Evolutionary conservation across 2,329 filamentous ascomycete species (phyloP).

Genomic region (Basipetospora chlamydospora): DNA sequence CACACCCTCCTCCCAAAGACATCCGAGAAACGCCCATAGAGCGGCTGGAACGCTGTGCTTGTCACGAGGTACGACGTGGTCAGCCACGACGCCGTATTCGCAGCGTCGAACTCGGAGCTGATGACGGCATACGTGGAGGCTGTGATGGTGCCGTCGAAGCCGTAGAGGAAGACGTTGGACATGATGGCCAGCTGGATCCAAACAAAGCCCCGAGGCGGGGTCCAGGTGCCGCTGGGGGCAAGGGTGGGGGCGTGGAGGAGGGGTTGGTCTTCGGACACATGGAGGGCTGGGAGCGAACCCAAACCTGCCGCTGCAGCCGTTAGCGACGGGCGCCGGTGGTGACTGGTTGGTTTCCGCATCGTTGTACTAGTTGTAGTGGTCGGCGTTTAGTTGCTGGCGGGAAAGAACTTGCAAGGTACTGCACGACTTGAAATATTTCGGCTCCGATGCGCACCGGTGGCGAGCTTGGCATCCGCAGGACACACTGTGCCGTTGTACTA

Average conservation of each 20-base stretch:
- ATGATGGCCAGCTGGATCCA: slow-evolving; percentile 49
- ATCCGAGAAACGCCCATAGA: slow-evolving; percentile 58
- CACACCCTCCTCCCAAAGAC: slow-evolving; percentile 49
- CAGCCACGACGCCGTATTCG: slow-evolving; percentile 61
- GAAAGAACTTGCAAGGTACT: no score
- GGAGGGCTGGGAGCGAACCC: no score
- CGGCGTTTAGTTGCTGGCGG: no score
- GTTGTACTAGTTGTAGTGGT: no score
- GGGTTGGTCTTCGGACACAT: slow-evolving; percentile 12
- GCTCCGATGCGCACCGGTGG: no score
- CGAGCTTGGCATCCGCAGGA: no score
- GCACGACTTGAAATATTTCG: no score
- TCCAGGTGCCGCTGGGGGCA: slow-evolving; percentile 22
- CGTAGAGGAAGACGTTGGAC: slow-evolving; percentile 49
- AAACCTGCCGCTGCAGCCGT: no score
- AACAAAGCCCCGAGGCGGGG: slow-evolving; percentile 34
- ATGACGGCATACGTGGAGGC: slow-evolving; percentile 61
- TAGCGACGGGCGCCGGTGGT: no score
- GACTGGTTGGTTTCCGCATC: no score
- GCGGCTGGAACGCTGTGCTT: slow-evolving; percentile 55
- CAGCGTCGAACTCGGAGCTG: slow-evolving; percentile 57
- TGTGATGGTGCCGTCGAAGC: slow-evolving; percentile 61
- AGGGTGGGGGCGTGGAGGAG: slow-evolving; percentile 9
- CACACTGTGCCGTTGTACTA: no score
- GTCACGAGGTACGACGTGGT: slow-evolving; percentile 61